Conservation (phyloP, 352 stramenopile genomes). For the Pythium pyrilobum region DNA sequence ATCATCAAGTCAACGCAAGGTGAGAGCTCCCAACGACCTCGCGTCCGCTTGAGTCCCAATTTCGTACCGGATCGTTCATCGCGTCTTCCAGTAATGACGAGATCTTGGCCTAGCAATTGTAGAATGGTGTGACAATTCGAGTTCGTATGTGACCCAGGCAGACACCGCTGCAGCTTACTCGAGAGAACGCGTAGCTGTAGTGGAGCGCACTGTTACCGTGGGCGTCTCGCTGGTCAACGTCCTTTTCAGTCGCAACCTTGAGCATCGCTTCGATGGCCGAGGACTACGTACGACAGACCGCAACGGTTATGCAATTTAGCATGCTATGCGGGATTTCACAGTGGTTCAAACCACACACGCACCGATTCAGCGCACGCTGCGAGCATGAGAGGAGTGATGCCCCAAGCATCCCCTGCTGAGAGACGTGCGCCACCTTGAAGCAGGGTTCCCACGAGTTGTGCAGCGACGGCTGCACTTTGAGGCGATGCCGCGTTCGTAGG, state of each 20-base stretch:
- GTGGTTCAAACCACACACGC: neutral
- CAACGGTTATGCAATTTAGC: neutral
- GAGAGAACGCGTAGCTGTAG: constrained; percentile 66
- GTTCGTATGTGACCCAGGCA: neutral
- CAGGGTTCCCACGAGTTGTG: neutral
- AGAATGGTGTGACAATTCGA: neutral
- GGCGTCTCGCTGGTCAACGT: constrained; percentile 25
- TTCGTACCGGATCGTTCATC: constrained; percentile 9
- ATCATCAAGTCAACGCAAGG: neutral
- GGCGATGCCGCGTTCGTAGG: too few species aligned
- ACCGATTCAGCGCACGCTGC: constrained; percentile 30
- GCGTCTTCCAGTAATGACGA: constrained; percentile 17
- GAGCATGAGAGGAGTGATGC: constrained; percentile 59
- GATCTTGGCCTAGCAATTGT: constrained; percentile 7
- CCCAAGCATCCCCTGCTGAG: constrained; percentile 41
- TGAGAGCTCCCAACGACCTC: too few species aligned
- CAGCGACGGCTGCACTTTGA: too few species aligned
- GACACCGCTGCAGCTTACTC: constrained; percentile 13
- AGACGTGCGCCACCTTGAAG: constrained; percentile 12
- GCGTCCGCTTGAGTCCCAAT: too few species aligned
- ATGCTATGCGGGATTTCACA: neutral
- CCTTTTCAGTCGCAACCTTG: constrained; percentile 16
- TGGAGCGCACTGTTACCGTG: constrained; percentile 52
- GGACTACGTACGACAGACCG: neutral
- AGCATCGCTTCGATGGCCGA: constrained; percentile 36